Evolutionary conservation across 345 rosid species (phyloP).

Genomic region (Rubroshorea leprosula): DNA sequence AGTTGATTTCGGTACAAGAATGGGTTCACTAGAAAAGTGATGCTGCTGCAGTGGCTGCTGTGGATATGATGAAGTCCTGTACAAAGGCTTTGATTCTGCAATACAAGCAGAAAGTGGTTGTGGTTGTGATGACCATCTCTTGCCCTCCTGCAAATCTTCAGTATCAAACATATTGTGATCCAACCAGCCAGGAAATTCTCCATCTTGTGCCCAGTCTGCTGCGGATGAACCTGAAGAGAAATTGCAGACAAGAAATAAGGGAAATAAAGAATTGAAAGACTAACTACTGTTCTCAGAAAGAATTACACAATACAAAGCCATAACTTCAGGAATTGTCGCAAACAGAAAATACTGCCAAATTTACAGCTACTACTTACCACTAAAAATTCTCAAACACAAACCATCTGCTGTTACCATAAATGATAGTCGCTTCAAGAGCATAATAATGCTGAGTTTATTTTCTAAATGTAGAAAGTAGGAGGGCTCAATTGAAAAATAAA

Average conservation of each 20-base stretch:
- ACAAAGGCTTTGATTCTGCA: constrained; percentile 55
- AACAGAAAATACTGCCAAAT: no score
- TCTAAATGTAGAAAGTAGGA: no score
- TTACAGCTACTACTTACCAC: no score
- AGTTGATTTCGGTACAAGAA: constrained; percentile 52
- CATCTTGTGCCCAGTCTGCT: constrained; percentile 86
- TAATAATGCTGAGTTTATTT: no score
- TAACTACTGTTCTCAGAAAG: not conserved
- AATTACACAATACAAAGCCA: not conserved
- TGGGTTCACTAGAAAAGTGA: constrained; percentile 65
- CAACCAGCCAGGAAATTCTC: constrained; percentile 60
- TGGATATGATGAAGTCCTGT: constrained; percentile 91
- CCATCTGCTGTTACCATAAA: no score
- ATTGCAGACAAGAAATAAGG: not conserved
- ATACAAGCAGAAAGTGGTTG: constrained; percentile 41
- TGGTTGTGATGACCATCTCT: constrained; percentile 81
- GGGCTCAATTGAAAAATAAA: no score
- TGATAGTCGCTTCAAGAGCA: no score
- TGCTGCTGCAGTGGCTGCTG: constrained; percentile 58
- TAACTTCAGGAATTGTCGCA: no score
- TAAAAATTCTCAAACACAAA: no score
- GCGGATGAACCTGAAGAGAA: constrained; percentile 75
- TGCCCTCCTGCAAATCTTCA: constrained; percentile 58
- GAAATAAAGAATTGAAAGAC: not conserved
- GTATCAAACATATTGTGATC: constrained; percentile 56